These are phyloP conservation scores for Cercospora janseana DNA, from an alignment of 2,329 filamentous ascomycete genomes.

Conservation along the genomic window DNA sequence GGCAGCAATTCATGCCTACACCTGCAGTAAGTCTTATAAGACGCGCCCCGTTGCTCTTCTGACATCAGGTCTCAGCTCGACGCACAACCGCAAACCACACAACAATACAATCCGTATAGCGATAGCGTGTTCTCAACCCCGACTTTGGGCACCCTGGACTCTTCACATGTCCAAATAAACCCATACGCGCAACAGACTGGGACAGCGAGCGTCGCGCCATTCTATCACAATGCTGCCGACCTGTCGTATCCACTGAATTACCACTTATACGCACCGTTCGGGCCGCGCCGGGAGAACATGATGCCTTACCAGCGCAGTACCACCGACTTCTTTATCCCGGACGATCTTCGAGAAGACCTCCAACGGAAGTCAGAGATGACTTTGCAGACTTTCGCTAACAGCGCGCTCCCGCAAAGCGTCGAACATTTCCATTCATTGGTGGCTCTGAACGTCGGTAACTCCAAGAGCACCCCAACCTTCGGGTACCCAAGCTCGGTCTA, in stretches of 20 bases:
- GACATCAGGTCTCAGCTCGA: slow-evolving; percentile 18
- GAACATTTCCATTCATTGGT: slow-evolving; percentile 92
- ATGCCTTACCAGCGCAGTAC: slow-evolving; percentile 80
- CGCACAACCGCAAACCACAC: slow-evolving; percentile 33
- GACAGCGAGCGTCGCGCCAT: slow-evolving; percentile 60
- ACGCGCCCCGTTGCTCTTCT: not conserved
- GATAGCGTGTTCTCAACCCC: slow-evolving; percentile 45
- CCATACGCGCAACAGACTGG: slow-evolving; percentile 75
- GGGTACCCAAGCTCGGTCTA: slow-evolving; percentile 92
- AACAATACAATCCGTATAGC: slow-evolving; percentile 39
- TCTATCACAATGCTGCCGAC: slow-evolving; percentile 59
- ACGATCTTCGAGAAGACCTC: slow-evolving; percentile 80
- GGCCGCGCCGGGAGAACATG: slow-evolving; percentile 76
- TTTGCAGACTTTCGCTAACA: slow-evolving; percentile 74
- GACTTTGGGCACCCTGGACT: slow-evolving; percentile 32
- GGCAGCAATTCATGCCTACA: slow-evolving; percentile 54
- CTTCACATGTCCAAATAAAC: slow-evolving; percentile 47
- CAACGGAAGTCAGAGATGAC: slow-evolving; percentile 85
- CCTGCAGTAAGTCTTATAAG: slow-evolving; percentile 34
- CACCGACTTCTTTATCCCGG: slow-evolving; percentile 89
- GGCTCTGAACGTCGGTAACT: slow-evolving; percentile 76
- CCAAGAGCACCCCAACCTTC: slow-evolving; percentile 76
- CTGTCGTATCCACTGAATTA: slow-evolving; percentile 71
- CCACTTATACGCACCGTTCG: slow-evolving; percentile 86
- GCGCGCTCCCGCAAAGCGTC: slow-evolving; percentile 68